Conservation (phyloP, 1,284 basidiomycete species). For the Neotropicomus parvogracilis region DNA sequence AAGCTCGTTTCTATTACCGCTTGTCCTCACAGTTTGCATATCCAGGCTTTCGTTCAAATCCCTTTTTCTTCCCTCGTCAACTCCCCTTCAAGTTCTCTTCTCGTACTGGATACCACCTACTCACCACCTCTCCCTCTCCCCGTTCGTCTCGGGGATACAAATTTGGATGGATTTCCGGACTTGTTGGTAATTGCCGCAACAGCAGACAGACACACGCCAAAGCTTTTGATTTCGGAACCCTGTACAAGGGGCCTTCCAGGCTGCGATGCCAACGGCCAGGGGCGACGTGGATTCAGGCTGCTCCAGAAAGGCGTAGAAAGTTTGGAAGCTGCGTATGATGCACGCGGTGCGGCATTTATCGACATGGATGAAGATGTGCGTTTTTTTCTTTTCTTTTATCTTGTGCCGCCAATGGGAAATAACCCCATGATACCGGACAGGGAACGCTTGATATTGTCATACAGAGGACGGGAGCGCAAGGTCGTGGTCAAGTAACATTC, state of each 20-base stretch:
- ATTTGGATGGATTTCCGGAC: conserved; percentile 96
- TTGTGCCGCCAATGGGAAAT: neutral
- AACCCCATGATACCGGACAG: conserved; percentile 39
- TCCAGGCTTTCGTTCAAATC: conserved; percentile 65
- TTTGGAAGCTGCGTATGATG: conserved; percentile 73
- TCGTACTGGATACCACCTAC: conserved; percentile 65
- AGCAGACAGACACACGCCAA: conserved; percentile 50
- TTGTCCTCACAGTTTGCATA: conserved; percentile 1
- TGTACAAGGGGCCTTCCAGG: conserved; percentile 60
- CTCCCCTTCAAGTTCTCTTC: conserved; percentile 54
- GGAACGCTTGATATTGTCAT: conserved; percentile 92
- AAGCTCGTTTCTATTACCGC: neutral
- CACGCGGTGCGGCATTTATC: conserved; percentile 75
- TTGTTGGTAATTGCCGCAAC: conserved; percentile 66
- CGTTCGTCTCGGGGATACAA: conserved; percentile 84
- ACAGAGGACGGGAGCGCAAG: conserved; percentile 73
- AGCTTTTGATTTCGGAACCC: conserved; percentile 69
- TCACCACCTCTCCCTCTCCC: conserved; percentile 70
- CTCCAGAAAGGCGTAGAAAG: conserved; percentile 61
- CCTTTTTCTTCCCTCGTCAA: conserved; percentile 54
- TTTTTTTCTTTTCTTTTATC: conserved; percentile 11
- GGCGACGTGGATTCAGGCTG: conserved; percentile 60
- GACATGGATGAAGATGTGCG: conserved; percentile 96
- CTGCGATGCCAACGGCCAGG: conserved; percentile 45
- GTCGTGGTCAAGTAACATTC: conserved; percentile 68